Evolutionary conservation across 225 moss, liverwort and hornwort species (phyloP).

Genomic region (Lunularia cruciata): DNA sequence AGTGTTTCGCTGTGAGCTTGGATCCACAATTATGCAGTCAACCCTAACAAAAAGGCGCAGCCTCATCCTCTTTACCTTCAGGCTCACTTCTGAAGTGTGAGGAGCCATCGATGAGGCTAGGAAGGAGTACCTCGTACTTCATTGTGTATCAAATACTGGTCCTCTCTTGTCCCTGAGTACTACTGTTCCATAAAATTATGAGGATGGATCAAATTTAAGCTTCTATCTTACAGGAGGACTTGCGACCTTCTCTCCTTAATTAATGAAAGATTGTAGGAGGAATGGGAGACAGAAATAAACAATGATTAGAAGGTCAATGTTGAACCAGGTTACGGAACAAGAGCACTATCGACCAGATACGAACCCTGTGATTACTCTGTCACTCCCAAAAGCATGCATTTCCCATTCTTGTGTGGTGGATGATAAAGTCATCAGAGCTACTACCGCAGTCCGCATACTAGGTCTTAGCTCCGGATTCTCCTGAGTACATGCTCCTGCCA

Average conservation of each 20-base stretch:
- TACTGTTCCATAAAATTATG: not conserved
- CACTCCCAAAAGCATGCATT: constrained; percentile 38
- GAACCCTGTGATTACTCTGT: constrained; percentile 23
- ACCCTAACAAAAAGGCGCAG: not conserved
- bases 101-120: not conserved
- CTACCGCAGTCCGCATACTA: constrained; percentile 82
- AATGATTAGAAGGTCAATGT: not conserved
- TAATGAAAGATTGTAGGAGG: not conserved
- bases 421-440: constrained; percentile 83
- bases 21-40: not conserved
- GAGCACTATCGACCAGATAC: constrained; percentile 35
- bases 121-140: not conserved
- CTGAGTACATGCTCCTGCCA: constrained; percentile 80
- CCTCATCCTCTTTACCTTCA: not conserved
- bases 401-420: constrained; percentile 79
- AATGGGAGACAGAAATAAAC: not conserved
- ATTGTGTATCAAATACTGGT: not conserved
- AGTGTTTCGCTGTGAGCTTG: not conserved
- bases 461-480: constrained; percentile 69
- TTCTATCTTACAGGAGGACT: not conserved
- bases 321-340: not conserved
- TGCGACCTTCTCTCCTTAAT: not conserved
- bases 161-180: not conserved
- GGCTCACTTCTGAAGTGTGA: not conserved
- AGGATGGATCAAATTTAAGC: not conserved